Evolutionary conservation across 495 filamentous ascomycete species (phyloP).

Genomic region (Trichoderma orchidacearum): DNA sequence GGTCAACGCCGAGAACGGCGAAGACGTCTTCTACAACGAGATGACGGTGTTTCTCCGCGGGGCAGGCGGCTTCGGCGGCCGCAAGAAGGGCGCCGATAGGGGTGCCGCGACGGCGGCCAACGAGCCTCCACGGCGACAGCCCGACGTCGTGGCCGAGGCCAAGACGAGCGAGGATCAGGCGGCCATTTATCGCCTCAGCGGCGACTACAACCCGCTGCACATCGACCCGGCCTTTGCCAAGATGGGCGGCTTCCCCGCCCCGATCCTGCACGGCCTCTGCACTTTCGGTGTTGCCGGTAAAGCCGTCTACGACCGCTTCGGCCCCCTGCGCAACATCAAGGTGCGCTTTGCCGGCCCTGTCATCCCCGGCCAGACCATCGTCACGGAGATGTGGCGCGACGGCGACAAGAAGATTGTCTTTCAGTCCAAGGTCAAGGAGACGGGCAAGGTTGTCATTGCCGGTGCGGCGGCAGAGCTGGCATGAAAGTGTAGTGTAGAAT

Average conservation of each 20-base stretch:
- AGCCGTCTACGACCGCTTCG: slow-evolving; percentile 68
- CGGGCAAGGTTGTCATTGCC: slow-evolving; percentile 82
- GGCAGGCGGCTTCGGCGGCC: slow-evolving; percentile 82
- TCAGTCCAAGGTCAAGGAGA: slow-evolving; percentile 90
- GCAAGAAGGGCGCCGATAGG: slow-evolving; percentile 62
- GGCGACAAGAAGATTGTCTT: slow-evolving; percentile 74
- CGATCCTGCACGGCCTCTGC: slow-evolving; percentile 92
- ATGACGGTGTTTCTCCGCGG: slow-evolving; percentile 83
- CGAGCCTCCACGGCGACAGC: slow-evolving; percentile 58
- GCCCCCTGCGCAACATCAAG: slow-evolving; percentile 85
- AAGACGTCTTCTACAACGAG: slow-evolving; percentile 96
- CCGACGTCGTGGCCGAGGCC: slow-evolving; percentile 77
- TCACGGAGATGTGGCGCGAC: slow-evolving; percentile 98
- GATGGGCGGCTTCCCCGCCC: slow-evolving; percentile 88
- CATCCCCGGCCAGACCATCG: slow-evolving; percentile 81
- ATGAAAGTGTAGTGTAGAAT: no score
- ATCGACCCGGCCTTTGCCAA: slow-evolving; percentile 91
- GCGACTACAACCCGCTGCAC: slow-evolving; percentile 84
- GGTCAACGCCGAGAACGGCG: slow-evolving; percentile 64
- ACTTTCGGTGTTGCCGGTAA: slow-evolving; percentile 88
- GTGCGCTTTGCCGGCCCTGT: slow-evolving; percentile 91
- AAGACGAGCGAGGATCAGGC: slow-evolving; percentile 90
- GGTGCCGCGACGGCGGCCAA: slow-evolving; percentile 69
- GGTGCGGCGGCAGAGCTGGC: slow-evolving; percentile 75
- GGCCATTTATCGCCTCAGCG: slow-evolving; percentile 84